Base-by-base conservation (phyloP, 1,139 yeast genomes). In the Saccharomyces hybrid region DNA sequence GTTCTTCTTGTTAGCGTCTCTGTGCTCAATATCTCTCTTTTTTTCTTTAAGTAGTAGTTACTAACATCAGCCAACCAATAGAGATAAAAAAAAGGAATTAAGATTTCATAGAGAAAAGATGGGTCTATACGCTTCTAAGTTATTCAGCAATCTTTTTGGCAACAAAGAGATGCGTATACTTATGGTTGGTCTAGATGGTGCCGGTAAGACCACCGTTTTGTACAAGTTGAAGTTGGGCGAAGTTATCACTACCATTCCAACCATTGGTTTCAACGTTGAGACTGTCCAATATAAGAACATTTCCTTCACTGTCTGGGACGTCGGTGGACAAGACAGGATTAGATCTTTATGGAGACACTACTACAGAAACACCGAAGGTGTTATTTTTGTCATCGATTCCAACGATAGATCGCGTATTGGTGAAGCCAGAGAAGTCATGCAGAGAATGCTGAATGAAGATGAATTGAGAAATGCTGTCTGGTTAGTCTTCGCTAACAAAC, bases 301-400 rank as follows among this genome's bases (percentile, higher is more conserved):
- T 73, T 85, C 95, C 50, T 88, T 88, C 79, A 88, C 96, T 61
- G 96, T 88, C 63, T 88, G 96, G 96, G 96, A 88, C 82, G 96
- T 88, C 70, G 96, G 96, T 85, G 96, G 96, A 83, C 96, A 88
- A 79, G 95, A 87, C 76, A 88, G 88, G 79, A 88, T 88, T 72
- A 86, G 96, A 79, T 95, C 96, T 57, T 79, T 88, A 75, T 88
- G 96, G 96, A 86, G 96, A 83, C 93, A 88, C 76, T 88, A 88
- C 77, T 87, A 83, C 86, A 95, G 88, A 76, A 88, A 88, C 82
- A 87, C 96, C 59, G 95, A 88, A 75, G 96, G 96, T 78, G 87
- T 88, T 71, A 88, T 88, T 73, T 88, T 88, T 73, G 96, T 88
- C 61, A 95, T 88, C 65, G 96, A 88, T 77, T 85, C 95, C 62